phyloP scores from a whole-genome alignment of 345 rosid genomes.

The Geranium rotundifolium region DNA sequence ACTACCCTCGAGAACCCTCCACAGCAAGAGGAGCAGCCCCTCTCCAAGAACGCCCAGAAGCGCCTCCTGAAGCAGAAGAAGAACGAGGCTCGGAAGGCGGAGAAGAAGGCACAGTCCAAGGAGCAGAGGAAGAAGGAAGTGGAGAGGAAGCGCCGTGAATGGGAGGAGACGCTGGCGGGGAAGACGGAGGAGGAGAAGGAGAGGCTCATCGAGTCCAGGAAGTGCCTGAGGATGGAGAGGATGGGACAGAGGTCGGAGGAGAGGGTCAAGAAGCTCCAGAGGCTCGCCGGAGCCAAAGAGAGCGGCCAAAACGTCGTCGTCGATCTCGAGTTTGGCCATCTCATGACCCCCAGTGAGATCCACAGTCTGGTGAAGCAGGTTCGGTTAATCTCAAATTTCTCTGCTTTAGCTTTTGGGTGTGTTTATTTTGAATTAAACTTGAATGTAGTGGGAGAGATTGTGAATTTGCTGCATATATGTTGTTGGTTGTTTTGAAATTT shows the following conservation, averaged over 20 bases:
- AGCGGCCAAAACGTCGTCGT: conserved; percentile 62
- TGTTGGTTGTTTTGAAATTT: too few species aligned
- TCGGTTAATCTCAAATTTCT: background rate
- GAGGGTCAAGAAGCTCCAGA: conserved; percentile 44
- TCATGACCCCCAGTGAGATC: conserved; percentile 64
- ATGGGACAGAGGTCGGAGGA: conserved; percentile 69
- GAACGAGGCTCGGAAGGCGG: conserved; percentile 73
- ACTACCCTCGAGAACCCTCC: too few species aligned
- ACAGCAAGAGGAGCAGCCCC: conserved; percentile 6
- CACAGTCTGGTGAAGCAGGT: conserved; percentile 93
- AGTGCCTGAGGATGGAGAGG: conserved; percentile 49
- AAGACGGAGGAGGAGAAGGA: conserved; percentile 51
- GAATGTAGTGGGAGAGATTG: background rate
- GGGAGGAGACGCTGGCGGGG: conserved; percentile 43
- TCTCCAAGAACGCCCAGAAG: conserved; percentile 77
- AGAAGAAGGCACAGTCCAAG: conserved; percentile 70
- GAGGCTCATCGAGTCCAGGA: conserved; percentile 62
- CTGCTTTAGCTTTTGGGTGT: background rate
- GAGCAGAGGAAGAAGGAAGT: conserved; percentile 56
- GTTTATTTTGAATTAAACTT: background rate
- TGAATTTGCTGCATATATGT: too few species aligned
- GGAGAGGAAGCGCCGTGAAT: conserved; percentile 51
- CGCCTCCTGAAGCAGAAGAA: conserved; percentile 66
- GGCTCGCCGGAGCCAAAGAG: conserved; percentile 49
- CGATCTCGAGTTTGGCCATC: conserved; percentile 72